phyloP scores from a whole-genome alignment of 176 grass and related monocot species.

The Pontederia crassipes region DNA sequence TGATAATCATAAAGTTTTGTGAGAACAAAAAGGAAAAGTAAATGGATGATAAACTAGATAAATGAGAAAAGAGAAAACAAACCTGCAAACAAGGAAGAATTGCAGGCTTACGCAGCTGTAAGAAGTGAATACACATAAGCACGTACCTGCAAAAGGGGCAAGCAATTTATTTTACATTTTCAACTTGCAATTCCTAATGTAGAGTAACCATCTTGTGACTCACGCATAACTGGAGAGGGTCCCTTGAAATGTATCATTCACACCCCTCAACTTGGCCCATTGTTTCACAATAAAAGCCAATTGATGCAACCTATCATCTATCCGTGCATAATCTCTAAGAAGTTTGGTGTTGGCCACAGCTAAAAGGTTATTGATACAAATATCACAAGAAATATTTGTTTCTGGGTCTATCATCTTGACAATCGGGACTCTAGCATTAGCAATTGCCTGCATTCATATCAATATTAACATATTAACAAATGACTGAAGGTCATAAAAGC shows the following conservation, averaged over 20 bases:
- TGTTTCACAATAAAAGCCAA: conserved; percentile 62
- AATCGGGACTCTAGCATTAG: conserved; percentile 44
- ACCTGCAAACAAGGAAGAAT: conserved; percentile 71
- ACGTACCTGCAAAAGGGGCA: conserved; percentile 37
- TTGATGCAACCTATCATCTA: conserved; percentile 50
- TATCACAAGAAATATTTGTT: conserved; percentile 41
- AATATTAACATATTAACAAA: neutral
- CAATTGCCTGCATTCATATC: conserved; percentile 33
- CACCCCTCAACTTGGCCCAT: conserved; percentile 42
- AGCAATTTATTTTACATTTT: conserved; percentile 10
- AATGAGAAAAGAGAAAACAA: neutral
- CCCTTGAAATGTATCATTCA: conserved; percentile 47
- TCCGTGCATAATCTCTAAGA: conserved; percentile 50
- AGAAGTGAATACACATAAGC: conserved; percentile 62
- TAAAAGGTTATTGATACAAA: conserved; percentile 58
- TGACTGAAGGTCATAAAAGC: neutral
- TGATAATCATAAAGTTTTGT: neutral
- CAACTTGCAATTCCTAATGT: neutral
- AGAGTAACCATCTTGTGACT: conserved; percentile 3
- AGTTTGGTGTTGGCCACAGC: conserved; percentile 58
- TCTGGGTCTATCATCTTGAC: conserved; percentile 36
- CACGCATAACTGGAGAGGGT: conserved; percentile 63
- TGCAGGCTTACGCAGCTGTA: conserved; percentile 42
- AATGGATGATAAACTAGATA: neutral
- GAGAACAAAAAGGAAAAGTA: neutral